These are phyloP conservation scores for Thelonectria blattea DNA, from an alignment of 2,329 filamentous ascomycete species.

Conservation along the genomic window DNA sequence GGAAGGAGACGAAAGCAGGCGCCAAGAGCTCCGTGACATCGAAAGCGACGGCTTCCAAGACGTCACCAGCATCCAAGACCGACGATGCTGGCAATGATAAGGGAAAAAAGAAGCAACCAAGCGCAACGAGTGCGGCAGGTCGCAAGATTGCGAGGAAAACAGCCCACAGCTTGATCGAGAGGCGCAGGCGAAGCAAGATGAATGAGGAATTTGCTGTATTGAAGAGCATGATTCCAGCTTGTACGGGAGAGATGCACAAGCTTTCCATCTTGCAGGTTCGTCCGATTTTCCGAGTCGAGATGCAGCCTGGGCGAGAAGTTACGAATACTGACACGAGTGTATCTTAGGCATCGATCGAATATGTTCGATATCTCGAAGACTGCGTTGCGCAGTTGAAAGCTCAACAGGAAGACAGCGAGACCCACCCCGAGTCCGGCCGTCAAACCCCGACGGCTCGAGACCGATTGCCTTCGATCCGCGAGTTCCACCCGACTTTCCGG, in stretches of 20 bases:
- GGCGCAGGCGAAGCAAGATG: constrained; percentile 92
- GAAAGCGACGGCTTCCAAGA: constrained; percentile 30
- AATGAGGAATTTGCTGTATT: constrained; percentile 96
- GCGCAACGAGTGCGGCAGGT: constrained; percentile 81
- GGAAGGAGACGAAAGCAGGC: constrained; percentile 34
- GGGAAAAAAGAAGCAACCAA: constrained; percentile 78
- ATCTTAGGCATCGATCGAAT: constrained; percentile 87
- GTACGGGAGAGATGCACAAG: constrained; percentile 98
- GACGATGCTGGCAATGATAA: constrained; percentile 34
- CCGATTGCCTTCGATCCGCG: constrained; percentile 45
- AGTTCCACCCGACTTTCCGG: constrained; percentile 50
- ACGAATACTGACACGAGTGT: constrained; percentile 16
- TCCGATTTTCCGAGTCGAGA: constrained; percentile 8
- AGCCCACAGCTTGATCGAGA: constrained; percentile 93
- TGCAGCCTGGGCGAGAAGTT: background rate
- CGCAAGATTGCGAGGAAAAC: constrained; percentile 95
- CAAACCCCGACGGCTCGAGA: constrained; percentile 37
- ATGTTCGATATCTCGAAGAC: constrained; percentile 90
- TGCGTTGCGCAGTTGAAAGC: constrained; percentile 83
- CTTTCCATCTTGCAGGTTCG: constrained; percentile 89
- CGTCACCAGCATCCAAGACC: constrained; percentile 25
- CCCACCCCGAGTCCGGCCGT: constrained; percentile 36
- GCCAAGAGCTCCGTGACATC: constrained; percentile 30
- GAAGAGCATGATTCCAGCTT: constrained; percentile 95
- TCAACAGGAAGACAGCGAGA: constrained; percentile 47